These are phyloP conservation scores for Lactarius deliciosus DNA, from an alignment of 768 basidiomycete species.

Conservation along the genomic window DNA sequence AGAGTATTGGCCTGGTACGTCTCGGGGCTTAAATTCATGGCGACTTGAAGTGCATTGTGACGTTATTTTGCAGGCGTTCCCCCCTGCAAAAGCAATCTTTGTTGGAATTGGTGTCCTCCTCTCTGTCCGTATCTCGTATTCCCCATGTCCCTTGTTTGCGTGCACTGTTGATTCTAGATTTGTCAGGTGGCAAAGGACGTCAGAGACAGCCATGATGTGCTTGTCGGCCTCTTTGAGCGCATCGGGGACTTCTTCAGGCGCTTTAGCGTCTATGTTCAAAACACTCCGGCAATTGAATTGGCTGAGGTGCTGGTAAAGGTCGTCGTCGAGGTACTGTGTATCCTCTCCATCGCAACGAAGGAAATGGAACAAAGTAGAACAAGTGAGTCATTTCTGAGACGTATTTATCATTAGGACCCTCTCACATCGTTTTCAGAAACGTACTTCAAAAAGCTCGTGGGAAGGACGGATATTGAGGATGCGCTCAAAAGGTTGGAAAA, in stretches of 20 bases:
- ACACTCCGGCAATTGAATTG: neutral
- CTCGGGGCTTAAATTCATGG: neutral
- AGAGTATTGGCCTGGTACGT: neutral
- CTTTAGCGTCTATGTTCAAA: neutral
- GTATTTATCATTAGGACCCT: neutral
- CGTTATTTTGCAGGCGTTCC: neutral
- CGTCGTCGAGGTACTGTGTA: conserved; percentile 4
- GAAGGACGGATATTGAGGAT: conserved; percentile 5
- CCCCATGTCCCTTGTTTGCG: too few species aligned
- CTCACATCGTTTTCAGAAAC: neutral
- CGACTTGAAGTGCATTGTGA: neutral
- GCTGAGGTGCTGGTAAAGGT: neutral
- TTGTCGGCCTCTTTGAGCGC: conserved; percentile 1
- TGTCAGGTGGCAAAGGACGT: neutral
- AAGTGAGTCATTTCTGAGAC: neutral
- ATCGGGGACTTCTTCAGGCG: conserved; percentile 9
- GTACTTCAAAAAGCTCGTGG: neutral
- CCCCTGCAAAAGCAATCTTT: conserved; percentile 11
- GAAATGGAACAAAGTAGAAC: neutral
- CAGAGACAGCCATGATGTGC: neutral
- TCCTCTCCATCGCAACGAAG: conserved; percentile 10
- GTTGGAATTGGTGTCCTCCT: conserved; percentile 4
- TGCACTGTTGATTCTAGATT: neutral
- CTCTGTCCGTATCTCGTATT: neutral
- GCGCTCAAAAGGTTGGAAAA: conserved; percentile 4